Evolutionary conservation across 768 basidiomycete species (phyloP), one percentile per base, ranked within the genome.

Genomic region (Rhodotorula babjevae): DNA sequence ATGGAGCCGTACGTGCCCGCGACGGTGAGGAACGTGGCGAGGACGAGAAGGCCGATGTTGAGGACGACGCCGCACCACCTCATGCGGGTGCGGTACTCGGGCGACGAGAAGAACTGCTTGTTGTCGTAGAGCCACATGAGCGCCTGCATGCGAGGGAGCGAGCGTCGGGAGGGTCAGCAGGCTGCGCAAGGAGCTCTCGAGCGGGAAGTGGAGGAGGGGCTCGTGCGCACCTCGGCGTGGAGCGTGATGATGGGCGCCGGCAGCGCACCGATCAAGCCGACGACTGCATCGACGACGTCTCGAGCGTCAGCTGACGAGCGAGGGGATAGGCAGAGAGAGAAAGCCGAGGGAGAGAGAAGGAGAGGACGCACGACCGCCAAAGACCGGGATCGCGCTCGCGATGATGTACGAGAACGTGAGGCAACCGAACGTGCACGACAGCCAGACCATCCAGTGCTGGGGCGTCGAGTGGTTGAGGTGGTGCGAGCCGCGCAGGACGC

Each of bases 361-460:
- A 9, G 9, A 25, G 49, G 67, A 46, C 44, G 44, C 44, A 46
- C 44, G 71, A 3, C 71, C 66, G 58, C 47, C 36, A n/a, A 67
- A 67, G 29, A 67, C 66, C 6, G 66, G 66, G n/a, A 63, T 49
- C 21, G 71, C 71, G 21, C 65, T 61, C 3, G 78, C 73, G 55
- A 78, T 69, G 68, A 79, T 57, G 72, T 73, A 79, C 14, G 72
- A 57, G 67, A 79, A 68, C 27, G 65, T 23, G 16, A 66, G 27
- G 65, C 72, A 65, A 27, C 63, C 66, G 21, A 23, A 10, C 7
- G 58, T 47, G 53, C 63, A 68, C 14, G 50, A 46, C 52, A 76
- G 46, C 77, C 78, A 78, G 36, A 62, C 42, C 8, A 69, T 23
- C 76, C 75, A 79, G 68, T 79, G 78, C 1, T 58, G n/a, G n/a